Conservation (phyloP, 2,329 filamentous ascomycete genomes). For the Amphichorda felina region DNA sequence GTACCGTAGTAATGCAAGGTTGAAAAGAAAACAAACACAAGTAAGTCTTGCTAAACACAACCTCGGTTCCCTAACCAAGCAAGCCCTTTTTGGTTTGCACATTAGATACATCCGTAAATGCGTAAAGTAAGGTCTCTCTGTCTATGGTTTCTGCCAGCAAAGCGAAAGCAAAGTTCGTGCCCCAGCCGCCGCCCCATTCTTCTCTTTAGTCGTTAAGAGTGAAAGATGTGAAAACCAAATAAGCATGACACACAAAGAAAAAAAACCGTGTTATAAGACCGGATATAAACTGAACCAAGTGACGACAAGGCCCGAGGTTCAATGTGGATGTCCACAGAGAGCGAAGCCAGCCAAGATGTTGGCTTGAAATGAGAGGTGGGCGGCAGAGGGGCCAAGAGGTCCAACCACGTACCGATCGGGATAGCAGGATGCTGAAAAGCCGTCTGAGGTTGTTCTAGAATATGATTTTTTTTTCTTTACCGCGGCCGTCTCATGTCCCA, state of each 20-base stretch:
- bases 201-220: not conserved
- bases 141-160: slow-evolving; percentile 18
- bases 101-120: slow-evolving; percentile 23
- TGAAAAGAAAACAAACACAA: not conserved
- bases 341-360: not conserved
- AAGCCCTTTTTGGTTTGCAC: slow-evolving; percentile 18
- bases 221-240: not conserved
- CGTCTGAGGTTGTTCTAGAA: too few relatives aligned
- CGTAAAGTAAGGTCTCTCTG: slow-evolving; percentile 16
- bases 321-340: not conserved
- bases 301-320: not conserved
- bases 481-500: not conserved
- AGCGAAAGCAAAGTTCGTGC: slow-evolving; percentile 1
- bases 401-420: too few relatives aligned
- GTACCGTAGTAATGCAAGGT: slow-evolving; percentile 1
- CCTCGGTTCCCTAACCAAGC: too few relatives aligned
- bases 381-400: too few relatives aligned
- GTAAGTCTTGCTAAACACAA: not conserved
- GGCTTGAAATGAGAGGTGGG: too few relatives aligned
- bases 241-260: not conserved
- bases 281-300: not conserved
- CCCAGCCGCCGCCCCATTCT: not conserved
- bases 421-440: too few relatives aligned
- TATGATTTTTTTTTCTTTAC: too few relatives aligned
- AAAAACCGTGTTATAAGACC: not conserved